Evolutionary conservation across 306 rosid species (phyloP).

Genomic region (Rosa multiflora): DNA sequence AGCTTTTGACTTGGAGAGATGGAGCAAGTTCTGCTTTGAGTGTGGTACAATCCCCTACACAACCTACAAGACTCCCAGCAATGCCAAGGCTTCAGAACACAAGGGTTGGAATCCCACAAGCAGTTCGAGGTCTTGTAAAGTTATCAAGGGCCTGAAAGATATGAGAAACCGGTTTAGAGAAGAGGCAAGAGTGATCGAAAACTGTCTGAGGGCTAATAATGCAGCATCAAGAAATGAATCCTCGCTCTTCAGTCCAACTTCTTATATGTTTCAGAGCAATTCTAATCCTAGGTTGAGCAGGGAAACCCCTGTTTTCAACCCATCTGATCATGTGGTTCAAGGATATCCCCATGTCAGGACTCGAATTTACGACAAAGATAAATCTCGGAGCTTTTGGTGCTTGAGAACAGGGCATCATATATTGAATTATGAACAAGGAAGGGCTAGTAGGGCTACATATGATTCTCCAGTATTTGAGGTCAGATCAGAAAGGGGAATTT

Average conservation of each 20-base stretch:
- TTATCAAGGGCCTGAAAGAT: slow-evolving; percentile 44
- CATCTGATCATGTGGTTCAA: slow-evolving; percentile 54
- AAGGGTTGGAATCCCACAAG: slow-evolving; percentile 35
- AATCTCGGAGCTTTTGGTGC: slow-evolving; percentile 36
- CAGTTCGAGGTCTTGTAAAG: slow-evolving; percentile 41
- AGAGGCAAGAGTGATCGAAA: slow-evolving; percentile 81
- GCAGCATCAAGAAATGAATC: slow-evolving; percentile 48
- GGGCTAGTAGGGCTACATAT: slow-evolving; percentile 27
- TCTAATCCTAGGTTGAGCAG: slow-evolving; percentile 31
- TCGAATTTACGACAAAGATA: slow-evolving; percentile 35
- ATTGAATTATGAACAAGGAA: slow-evolving; percentile 33
- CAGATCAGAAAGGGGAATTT: slow-evolving; percentile 43
- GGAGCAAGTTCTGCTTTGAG: slow-evolving; percentile 58
- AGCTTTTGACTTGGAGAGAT: slow-evolving; percentile 62
- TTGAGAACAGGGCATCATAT: slow-evolving; percentile 39
- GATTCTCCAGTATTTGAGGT: slow-evolving; percentile 65
- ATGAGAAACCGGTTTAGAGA: slow-evolving; percentile 70
- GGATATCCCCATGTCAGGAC: slow-evolving; percentile 71
- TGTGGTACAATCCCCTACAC: slow-evolving; percentile 64
- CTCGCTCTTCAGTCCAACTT: slow-evolving; percentile 38
- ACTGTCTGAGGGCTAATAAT: slow-evolving; percentile 49
- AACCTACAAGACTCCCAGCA: slow-evolving; percentile 27
- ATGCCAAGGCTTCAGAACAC: slow-evolving; percentile 32
- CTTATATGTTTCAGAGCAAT: slow-evolving; percentile 25
- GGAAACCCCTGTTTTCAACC: slow-evolving; percentile 81